These are phyloP conservation scores for Trichoderma virens DNA, from an alignment of 495 filamentous ascomycete genomes.

Conservation along the genomic window DNA sequence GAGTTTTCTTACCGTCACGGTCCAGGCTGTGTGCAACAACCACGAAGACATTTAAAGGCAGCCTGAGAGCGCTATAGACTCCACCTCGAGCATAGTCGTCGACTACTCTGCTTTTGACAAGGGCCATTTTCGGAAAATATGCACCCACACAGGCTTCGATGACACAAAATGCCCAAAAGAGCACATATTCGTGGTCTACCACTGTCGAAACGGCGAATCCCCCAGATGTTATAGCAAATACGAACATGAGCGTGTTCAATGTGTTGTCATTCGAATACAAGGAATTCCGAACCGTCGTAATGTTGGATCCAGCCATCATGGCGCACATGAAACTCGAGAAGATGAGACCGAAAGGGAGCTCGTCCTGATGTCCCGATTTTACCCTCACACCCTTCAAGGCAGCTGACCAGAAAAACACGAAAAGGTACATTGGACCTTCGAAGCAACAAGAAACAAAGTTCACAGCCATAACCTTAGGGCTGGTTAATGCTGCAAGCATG, in stretches of 20 bases:
- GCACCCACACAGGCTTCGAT: constrained; percentile 36
- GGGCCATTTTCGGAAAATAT: constrained; percentile 36
- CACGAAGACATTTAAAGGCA: constrained; percentile 37
- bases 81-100: constrained; percentile 29
- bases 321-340: constrained; percentile 37
- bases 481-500: constrained; percentile 8
- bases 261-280: constrained; percentile 13
- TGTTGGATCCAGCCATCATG: constrained; percentile 34
- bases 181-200: constrained; percentile 20
- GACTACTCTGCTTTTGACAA: constrained; percentile 31
- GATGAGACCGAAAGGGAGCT: constrained; percentile 36
- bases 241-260: constrained; percentile 18
- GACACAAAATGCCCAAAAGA: constrained; percentile 31
- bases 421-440: constrained; percentile 40
- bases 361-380: constrained; percentile 9
- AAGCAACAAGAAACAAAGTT: constrained; percentile 29
- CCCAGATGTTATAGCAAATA: constrained; percentile 14
- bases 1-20: constrained; percentile 23
- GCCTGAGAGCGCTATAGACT: constrained; percentile 32
- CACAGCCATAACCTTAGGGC: constrained; percentile 24
- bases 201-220: constrained; percentile 25
- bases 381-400: constrained; percentile 25
- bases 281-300: constrained; percentile 17
- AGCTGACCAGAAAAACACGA: constrained; percentile 39
- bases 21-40: constrained; percentile 28